A percentile compares a stretch with the other conserved stretches of the same genome.
These are phyloP conservation scores for Pseudognaphalium luteoalbum DNA, from an alignment of 129 eudicot genomes.

Conservation along the genomic window DNA sequence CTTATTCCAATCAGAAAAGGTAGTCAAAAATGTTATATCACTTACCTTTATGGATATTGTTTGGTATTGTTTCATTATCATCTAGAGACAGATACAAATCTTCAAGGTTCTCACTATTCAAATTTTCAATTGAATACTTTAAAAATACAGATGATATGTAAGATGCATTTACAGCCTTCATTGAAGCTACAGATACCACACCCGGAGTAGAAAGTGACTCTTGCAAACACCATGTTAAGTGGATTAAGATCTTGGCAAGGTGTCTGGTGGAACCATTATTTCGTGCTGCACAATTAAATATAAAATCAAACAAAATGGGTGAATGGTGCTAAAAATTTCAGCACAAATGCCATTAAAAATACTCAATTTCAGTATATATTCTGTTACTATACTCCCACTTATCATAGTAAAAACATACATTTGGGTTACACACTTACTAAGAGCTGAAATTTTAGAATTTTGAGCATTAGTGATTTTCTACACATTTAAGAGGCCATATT, in stretches of 20 bases:
- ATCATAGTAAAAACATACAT: not conserved
- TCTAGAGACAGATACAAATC: conserved; percentile 64
- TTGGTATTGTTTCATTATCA: conserved; percentile 61
- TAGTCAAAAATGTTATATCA: conserved; percentile 2
- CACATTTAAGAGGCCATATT: not conserved
- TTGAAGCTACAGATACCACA: conserved; percentile 44
- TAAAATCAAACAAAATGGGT: not conserved
- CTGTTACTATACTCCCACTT: conserved; percentile 4
- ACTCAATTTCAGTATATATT: not conserved
- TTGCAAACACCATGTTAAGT: conserved; percentile 82
- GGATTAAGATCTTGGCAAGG: conserved; percentile 79
- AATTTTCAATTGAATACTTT: conserved; percentile 71
- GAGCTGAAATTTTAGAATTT: not conserved
- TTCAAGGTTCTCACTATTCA: conserved; percentile 62
- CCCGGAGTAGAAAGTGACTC: conserved; percentile 57
- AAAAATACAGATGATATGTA: conserved; percentile 81
- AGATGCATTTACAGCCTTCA: conserved; percentile 80
- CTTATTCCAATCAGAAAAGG: not conserved
- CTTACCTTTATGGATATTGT: conserved; percentile 58
- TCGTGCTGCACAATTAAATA: conserved; percentile 50
- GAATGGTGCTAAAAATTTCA: not conserved
- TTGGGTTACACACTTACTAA: not conserved
- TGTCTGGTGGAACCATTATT: conserved; percentile 85
- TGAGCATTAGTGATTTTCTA: not conserved
- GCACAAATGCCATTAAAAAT: not conserved